Evolutionary conservation across 257 asterid species (phyloP).

Genomic region (Parsonsia alboflavescens): DNA sequence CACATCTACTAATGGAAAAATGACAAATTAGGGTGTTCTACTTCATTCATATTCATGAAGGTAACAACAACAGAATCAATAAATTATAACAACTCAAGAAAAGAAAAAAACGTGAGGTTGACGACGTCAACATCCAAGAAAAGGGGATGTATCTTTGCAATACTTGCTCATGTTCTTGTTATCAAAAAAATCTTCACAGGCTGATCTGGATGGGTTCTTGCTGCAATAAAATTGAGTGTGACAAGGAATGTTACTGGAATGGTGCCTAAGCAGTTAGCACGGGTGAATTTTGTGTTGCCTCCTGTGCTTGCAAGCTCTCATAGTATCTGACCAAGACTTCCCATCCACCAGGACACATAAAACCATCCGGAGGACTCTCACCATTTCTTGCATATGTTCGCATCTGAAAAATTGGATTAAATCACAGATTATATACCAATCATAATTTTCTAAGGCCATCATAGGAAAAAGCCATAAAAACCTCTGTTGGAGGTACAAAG

Average conservation of each 20-base stretch:
- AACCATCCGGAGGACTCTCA: slow-evolving; percentile 80
- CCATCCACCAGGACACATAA: slow-evolving; percentile 89
- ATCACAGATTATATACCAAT: not conserved
- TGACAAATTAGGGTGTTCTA: not conserved
- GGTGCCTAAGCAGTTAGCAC: slow-evolving; percentile 37
- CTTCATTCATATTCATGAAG: not conserved
- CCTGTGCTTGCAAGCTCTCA: slow-evolving; percentile 70
- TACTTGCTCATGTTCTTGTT: slow-evolving; percentile 6
- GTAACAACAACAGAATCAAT: not conserved
- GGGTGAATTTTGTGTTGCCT: slow-evolving; percentile 37
- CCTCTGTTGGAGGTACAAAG: not conserved
- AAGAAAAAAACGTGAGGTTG: not conserved
- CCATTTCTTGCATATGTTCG: slow-evolving; percentile 65
- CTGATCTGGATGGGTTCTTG: slow-evolving; percentile 6
- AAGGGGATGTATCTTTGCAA: not conserved
- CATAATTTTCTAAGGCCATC: not conserved
- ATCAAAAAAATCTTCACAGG: slow-evolving; percentile 10
- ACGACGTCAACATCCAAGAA: slow-evolving; percentile 8
- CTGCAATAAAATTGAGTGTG: not conserved
- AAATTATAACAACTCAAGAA: not conserved
- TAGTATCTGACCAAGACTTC: slow-evolving; percentile 70
- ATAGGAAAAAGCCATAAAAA: not conserved
- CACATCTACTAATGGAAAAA: not conserved
- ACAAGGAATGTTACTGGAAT: not conserved
- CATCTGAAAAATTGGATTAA: slow-evolving; percentile 40